phyloP scores from a whole-genome alignment of 2,329 filamentous ascomycete genomes.

The Corniculantispora saksenae region DNA sequence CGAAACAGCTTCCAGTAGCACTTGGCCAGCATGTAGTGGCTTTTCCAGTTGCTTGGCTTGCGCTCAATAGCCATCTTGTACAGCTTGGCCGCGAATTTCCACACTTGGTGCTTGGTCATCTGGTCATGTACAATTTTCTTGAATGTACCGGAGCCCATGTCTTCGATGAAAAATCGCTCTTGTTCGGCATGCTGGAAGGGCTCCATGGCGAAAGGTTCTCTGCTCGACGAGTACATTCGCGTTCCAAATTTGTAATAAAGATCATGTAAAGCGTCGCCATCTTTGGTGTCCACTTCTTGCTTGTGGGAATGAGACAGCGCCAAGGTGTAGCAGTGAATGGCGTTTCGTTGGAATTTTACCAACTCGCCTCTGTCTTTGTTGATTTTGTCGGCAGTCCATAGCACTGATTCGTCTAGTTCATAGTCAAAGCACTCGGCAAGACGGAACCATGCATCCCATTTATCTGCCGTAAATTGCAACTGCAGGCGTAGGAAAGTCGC shows the following conservation, averaged over 20 bases:
- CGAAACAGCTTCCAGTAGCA: conserved; percentile 66
- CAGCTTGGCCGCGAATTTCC: conserved; percentile 59
- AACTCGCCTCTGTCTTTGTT: conserved; percentile 79
- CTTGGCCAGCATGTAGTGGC: conserved; percentile 62
- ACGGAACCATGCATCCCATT: conserved; percentile 90
- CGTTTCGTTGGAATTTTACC: conserved; percentile 72
- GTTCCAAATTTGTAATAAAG: conserved; percentile 62
- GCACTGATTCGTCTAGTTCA: conserved; percentile 81
- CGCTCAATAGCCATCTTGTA: conserved; percentile 58
- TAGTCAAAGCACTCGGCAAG: conserved; percentile 86
- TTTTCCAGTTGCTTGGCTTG: conserved; percentile 59
- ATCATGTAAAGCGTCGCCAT: conserved; percentile 57
- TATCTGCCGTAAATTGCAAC: conserved; percentile 76
- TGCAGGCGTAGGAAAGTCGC: conserved; percentile 79
- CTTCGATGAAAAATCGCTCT: conserved; percentile 58
- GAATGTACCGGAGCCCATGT: conserved; percentile 51
- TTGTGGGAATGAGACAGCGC: conserved; percentile 57
- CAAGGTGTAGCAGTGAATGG: conserved; percentile 77
- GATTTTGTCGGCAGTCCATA: conserved; percentile 89
- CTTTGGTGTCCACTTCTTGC: conserved; percentile 44
- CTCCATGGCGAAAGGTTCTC: conserved; percentile 64
- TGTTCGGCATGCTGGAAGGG: conserved; percentile 59
- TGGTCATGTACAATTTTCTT: conserved; percentile 54
- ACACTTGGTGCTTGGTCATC: conserved; percentile 61
- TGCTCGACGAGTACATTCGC: conserved; percentile 62